Base-by-base conservation (phyloP, 2,329 filamentous ascomycete genomes). In the Huntiella bhutanensis region DNA sequence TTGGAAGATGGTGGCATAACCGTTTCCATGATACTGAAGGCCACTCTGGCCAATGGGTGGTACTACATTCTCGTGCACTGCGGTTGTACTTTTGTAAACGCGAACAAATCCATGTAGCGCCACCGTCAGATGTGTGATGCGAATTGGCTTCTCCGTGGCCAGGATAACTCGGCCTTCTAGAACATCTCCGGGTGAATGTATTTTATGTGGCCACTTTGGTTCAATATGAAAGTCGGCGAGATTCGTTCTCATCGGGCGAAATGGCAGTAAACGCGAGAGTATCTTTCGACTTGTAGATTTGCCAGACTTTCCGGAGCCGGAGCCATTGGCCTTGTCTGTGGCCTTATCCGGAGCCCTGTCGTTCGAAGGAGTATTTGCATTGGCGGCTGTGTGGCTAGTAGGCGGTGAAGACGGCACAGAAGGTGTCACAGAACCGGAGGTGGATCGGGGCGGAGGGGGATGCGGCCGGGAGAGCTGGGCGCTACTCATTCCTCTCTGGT, bases 61-160 rank as follows among this genome's bases (percentile, higher is more conserved):
- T 15, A 48, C 22, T 12, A 51, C 49, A 15, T 65, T 62, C 49
- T 70, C 71, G 51, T 66, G 63, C 46, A 71, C 69, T 41, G 69
- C 69, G 41, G 70, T 70, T 34, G 75, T 70, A 53, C 75, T 80
- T 61, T 82, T 85, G 64, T 77, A 83, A 41, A 87, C 81, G 56
- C 82, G 78, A 47, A 84, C 81, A 59, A 77, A 85, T 51, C 83
- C 83, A 58, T 85, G 80, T 46, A 91, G 64, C 50, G 77, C 74
- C 51, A 88, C 79, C 8, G 81, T 82, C 42, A 91, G 67, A 63
- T 91, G 83, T 5, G 83, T 88, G 55, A 91, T 75, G 54, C 81
- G 71, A 51, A 85, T 63, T 13, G 82, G 77, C 60, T 85, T 85
- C 54, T 80, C 65, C 33, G 85, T 71, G 48, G 75, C 79, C 54